These are phyloP conservation scores for Fusarium sp. DNA, from an alignment of 2,329 filamentous ascomycete genomes.

Conservation along the genomic window DNA sequence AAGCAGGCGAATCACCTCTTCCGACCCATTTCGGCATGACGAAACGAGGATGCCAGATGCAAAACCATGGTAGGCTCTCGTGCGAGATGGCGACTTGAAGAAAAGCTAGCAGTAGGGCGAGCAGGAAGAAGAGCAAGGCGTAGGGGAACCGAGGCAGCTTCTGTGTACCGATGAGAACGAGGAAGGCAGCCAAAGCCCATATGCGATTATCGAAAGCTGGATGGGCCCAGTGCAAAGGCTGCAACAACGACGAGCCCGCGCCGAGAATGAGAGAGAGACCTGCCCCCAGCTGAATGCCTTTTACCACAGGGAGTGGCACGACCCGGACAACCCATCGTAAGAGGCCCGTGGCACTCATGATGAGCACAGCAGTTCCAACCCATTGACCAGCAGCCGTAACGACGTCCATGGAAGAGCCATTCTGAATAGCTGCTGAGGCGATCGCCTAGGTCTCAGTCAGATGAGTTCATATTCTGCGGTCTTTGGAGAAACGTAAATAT, in stretches of 20 bases:
- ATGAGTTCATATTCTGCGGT: background rate
- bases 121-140: conserved; percentile 74
- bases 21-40: conserved; percentile 49
- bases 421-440: conserved; percentile 84
- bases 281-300: conserved; percentile 93
- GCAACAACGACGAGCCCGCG: conserved; percentile 74
- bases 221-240: conserved; percentile 72
- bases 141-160: conserved; percentile 76
- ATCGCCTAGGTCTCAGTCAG: conserved; percentile 67
- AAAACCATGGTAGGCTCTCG: conserved; percentile 59
- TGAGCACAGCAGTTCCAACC: conserved; percentile 75
- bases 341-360: conserved; percentile 83
- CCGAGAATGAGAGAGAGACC: conserved; percentile 84
- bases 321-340: conserved; percentile 75
- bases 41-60: conserved; percentile 67
- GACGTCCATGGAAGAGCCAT: conserved; percentile 60
- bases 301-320: conserved; percentile 87
- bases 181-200: conserved; percentile 78
- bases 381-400: conserved; percentile 82
- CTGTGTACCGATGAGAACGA: conserved; percentile 74
- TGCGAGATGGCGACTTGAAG: conserved; percentile 48
- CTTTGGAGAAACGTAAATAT: background rate
- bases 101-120: conserved; percentile 73
- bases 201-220: conserved; percentile 80
- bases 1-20: conserved; percentile 45